phyloP scores from a whole-genome alignment of 140 eudicot genomes.

The Erigeron philadelphicus region DNA sequence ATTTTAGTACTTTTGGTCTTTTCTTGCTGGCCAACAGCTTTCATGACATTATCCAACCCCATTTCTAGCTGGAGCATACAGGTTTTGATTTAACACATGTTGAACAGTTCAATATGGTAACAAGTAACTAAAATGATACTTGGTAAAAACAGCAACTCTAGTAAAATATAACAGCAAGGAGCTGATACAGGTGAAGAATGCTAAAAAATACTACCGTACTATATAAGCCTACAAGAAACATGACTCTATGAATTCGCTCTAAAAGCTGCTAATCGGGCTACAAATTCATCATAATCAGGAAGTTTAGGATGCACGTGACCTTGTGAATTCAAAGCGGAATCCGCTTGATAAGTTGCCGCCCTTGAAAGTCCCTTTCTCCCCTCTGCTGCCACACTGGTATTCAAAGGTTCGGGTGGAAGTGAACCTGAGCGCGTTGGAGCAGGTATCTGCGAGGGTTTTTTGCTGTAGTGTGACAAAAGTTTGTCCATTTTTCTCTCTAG shows the following conservation, averaged over 20 bases:
- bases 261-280: conserved; percentile 54
- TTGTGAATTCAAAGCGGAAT: conserved; percentile 23
- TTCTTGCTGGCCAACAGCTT: conserved; percentile 1
- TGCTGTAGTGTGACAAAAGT: conserved; percentile 46
- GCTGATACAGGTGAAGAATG: conserved; percentile 15
- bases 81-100: too few relatives aligned
- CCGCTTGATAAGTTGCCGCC: conserved; percentile 37
- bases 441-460: conserved; percentile 26
- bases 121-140: neutral
- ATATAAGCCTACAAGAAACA: neutral
- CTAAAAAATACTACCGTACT: neutral
- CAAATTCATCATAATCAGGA: conserved; percentile 75
- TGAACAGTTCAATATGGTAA: conserved; percentile 2
- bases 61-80: neutral
- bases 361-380: conserved; percentile 36
- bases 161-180: conserved; percentile 17
- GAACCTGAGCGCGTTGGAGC: conserved; percentile 36
- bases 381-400: conserved; percentile 21
- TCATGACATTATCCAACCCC: neutral
- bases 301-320: conserved; percentile 58
- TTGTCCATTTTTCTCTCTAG: conserved; percentile 52
- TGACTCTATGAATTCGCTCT: conserved; percentile 31
- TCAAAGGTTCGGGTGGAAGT: conserved; percentile 37
- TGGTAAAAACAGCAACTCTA: conserved; percentile 15
- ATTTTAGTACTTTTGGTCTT: neutral